phyloP scores from a whole-genome alignment of 2,329 filamentous ascomycete species.

The Phyllosticta citribraziliensis region DNA sequence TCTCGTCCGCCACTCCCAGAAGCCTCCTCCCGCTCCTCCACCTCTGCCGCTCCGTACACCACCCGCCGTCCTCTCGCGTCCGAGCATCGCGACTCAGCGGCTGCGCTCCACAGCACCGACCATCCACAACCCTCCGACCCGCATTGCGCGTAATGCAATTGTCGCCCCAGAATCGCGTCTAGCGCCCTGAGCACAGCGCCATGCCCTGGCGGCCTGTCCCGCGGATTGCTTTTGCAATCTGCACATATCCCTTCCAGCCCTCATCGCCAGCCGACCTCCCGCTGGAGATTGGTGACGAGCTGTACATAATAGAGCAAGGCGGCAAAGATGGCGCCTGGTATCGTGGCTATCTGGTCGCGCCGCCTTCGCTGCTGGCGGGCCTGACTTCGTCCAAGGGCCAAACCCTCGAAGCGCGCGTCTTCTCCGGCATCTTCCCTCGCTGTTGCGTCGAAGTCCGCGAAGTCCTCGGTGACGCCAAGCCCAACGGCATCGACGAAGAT shows the following conservation, averaged over 20 bases:
- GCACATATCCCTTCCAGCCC: constrained; percentile 86
- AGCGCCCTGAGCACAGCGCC: constrained; percentile 14
- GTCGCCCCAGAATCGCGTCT: constrained; percentile 7
- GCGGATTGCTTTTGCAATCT: constrained; percentile 95
- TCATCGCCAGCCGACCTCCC: constrained; percentile 83
- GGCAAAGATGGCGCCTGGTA: constrained; percentile 79
- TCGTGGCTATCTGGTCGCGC: constrained; percentile 88
- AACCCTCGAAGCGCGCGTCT: constrained; percentile 88
- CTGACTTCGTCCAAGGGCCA: constrained; percentile 86
- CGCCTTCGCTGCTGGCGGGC: constrained; percentile 83
- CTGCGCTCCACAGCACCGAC: not conserved
- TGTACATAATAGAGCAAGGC: constrained; percentile 97
- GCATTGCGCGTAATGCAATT: constrained; percentile 11
- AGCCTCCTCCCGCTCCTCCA: not conserved
- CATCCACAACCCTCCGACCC: not conserved
- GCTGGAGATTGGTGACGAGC: constrained; percentile 92
- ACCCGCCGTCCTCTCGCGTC: not conserved
- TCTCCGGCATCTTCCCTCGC: constrained; percentile 94
- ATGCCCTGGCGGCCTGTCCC: constrained; percentile 79
- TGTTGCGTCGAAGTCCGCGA: constrained; percentile 94
- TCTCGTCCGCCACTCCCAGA: not conserved
- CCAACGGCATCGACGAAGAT: constrained; percentile 16
- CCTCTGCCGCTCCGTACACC: not conserved
- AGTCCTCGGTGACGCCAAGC: constrained; percentile 67
- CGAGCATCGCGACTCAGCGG: not conserved